These are phyloP conservation scores for Solanum chacoense DNA, from an alignment of 305 asterid genomes.

Conservation along the genomic window DNA sequence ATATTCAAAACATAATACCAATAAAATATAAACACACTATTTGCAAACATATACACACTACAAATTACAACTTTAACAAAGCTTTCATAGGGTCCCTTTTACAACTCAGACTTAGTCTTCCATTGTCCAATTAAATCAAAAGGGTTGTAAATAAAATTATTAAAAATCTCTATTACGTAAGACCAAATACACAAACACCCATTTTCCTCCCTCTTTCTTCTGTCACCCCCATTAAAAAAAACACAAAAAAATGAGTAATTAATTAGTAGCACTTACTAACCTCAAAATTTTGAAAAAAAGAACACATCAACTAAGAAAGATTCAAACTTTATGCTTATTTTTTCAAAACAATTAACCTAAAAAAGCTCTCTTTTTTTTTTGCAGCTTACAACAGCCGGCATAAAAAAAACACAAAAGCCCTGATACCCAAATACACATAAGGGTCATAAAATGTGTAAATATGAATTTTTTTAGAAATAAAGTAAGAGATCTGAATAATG, in stretches of 20 bases:
- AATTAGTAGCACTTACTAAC: not conserved
- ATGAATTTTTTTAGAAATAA: not conserved
- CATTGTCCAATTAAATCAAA: not conserved
- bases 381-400: not conserved
- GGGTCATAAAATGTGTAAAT: not conserved
- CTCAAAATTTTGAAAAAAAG: not conserved
- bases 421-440: not conserved
- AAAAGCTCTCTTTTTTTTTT: not conserved
- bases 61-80: constrained; percentile 30
- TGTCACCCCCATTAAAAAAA: not conserved
- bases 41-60: not conserved
- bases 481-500: not conserved
- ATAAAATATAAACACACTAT: constrained; percentile 2
- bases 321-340: not conserved
- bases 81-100: constrained; percentile 12
- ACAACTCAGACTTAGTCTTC: constrained; percentile 7
- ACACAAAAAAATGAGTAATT: not conserved
- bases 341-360: not conserved
- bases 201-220: not conserved
- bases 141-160: not conserved
- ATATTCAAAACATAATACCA: constrained; percentile 28
- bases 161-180: not conserved
- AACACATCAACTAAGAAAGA: not conserved
- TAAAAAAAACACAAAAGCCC: not conserved
- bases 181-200: not conserved